Conservation (phyloP, 2,329 filamentous ascomycete genomes). For the Didymosphaeria variabile region DNA sequence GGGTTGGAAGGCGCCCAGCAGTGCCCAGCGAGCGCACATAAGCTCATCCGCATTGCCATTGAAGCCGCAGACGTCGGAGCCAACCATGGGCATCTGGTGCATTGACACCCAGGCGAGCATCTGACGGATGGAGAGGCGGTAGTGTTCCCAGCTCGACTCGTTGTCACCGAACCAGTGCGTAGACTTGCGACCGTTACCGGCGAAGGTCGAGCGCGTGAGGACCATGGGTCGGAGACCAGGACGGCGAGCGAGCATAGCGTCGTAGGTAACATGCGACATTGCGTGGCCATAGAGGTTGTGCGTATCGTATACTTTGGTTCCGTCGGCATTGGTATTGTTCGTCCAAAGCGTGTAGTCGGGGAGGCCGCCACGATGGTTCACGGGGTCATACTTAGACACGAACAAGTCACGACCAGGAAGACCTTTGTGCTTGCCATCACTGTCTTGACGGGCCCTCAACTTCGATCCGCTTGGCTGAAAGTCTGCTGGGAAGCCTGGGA, state of each 20-base stretch:
- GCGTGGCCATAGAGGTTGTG: slow-evolving; percentile 80
- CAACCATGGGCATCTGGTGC: slow-evolving; percentile 60
- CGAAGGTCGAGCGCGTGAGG: slow-evolving; percentile 79
- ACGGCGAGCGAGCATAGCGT: slow-evolving; percentile 72
- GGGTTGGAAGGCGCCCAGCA: slow-evolving; percentile 75
- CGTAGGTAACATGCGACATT: slow-evolving; percentile 73
- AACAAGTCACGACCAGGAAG: slow-evolving; percentile 71
- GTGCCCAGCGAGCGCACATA: slow-evolving; percentile 79
- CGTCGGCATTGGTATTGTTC: slow-evolving; percentile 73
- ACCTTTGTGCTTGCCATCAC: slow-evolving; percentile 61
- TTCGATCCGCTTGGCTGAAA: slow-evolving; percentile 65
- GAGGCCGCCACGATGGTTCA: slow-evolving; percentile 64
- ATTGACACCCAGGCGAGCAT: slow-evolving; percentile 58
- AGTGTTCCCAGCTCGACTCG: slow-evolving; percentile 54
- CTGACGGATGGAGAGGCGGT: slow-evolving; percentile 53
- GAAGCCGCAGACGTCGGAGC: slow-evolving; percentile 79
- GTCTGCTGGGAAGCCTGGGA: slow-evolving; percentile 73
- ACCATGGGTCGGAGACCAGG: slow-evolving; percentile 72
- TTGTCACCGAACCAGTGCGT: slow-evolving; percentile 71
- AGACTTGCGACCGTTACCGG: slow-evolving; percentile 70
- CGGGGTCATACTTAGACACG: slow-evolving; percentile 70
- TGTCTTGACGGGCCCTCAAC: slow-evolving; percentile 28
- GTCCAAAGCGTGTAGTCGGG: slow-evolving; percentile 66
- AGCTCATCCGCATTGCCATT: slow-evolving; percentile 71
- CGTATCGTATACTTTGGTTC: slow-evolving; percentile 74